Percentiles rank a stretch among this genome's conserved stretches.
phyloP scores from a whole-genome alignment of 768 basidiomycete species.

The Boletus tomentosulus region DNA sequence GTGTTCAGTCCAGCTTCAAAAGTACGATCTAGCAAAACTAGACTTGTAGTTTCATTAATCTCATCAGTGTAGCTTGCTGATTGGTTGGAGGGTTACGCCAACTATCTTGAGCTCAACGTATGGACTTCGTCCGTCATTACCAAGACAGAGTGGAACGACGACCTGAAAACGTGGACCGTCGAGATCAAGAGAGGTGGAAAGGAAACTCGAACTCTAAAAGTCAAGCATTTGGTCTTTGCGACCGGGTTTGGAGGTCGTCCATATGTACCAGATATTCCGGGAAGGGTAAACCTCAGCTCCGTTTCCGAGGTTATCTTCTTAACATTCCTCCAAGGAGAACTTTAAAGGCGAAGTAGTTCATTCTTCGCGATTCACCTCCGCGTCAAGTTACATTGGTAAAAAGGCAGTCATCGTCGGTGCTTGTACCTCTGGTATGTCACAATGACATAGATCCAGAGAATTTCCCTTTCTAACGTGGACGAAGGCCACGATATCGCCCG shows the following conservation, averaged over 20 bases:
- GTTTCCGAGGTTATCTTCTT: background rate
- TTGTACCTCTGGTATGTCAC: constrained; percentile 53
- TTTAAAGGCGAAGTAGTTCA: constrained; percentile 57
- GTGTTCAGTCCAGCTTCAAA: constrained; percentile 48
- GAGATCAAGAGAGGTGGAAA: constrained; percentile 33
- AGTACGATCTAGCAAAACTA: constrained; percentile 19
- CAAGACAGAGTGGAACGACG: constrained; percentile 35
- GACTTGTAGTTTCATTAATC: background rate
- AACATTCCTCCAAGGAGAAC: constrained; percentile 29
- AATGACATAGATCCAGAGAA: background rate
- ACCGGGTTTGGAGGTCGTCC: constrained; percentile 48
- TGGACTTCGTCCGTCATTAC: constrained; percentile 52
- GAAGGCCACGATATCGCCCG: constrained; percentile 37
- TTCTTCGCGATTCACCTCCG: constrained; percentile 47
- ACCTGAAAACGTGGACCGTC: constrained; percentile 43
- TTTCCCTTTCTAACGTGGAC: constrained; percentile 7
- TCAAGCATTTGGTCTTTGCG: constrained; percentile 54
- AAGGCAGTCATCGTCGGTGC: constrained; percentile 65
- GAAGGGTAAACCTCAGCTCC: background rate
- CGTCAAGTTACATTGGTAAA: constrained; percentile 51
- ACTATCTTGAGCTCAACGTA: constrained; percentile 55
- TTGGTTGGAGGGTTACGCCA: constrained; percentile 62
- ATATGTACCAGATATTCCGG: constrained; percentile 39
- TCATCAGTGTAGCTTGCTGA: constrained; percentile 45
- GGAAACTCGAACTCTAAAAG: constrained; percentile 34